Evolutionary conservation across 192 early-diverging fungal species (phyloP).

Genomic region (Gigaspora rosea): DNA sequence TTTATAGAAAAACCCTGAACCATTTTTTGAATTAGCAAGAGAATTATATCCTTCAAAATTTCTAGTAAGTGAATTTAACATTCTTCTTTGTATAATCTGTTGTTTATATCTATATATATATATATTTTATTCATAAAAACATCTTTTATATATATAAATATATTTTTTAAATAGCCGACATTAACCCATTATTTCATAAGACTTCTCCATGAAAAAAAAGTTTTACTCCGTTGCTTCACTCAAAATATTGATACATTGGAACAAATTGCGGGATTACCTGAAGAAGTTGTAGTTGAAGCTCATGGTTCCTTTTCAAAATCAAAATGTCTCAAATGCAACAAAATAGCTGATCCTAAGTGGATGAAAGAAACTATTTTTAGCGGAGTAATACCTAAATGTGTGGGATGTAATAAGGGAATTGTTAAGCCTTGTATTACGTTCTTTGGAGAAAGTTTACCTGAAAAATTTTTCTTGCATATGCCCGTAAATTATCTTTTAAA

Average conservation of each 20-base stretch:
- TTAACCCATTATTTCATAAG: slow-evolving; percentile 85
- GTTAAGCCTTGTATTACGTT: slow-evolving; percentile 98
- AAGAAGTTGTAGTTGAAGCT: slow-evolving; percentile 80
- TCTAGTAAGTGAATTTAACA: slow-evolving; percentile 36
- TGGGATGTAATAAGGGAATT: slow-evolving; percentile 56
- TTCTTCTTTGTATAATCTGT: background rate
- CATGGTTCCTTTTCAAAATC: slow-evolving; percentile 91
- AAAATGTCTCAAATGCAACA: slow-evolving; percentile 69
- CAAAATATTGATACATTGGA: slow-evolving; percentile 99
- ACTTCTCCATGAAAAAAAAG: slow-evolving; percentile 67
- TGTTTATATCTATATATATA: slow-evolving; percentile 15
- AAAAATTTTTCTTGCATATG: slow-evolving; percentile 65
- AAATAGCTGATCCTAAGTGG: slow-evolving; percentile 41
- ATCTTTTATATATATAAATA: background rate
- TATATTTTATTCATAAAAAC: background rate
- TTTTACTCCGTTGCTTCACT: slow-evolving; percentile 84
- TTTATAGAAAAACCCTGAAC: slow-evolving; percentile 69
- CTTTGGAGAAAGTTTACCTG: slow-evolving; percentile 89
- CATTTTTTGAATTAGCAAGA: slow-evolving; percentile 87
- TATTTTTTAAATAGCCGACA: slow-evolving; percentile 61
- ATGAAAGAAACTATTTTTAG: slow-evolving; percentile 53
- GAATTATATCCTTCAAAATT: slow-evolving; percentile 87
- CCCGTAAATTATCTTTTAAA: slow-evolving; percentile 36
- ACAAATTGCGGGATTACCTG: slow-evolving; percentile 74
- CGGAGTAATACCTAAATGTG: slow-evolving; percentile 71